These are phyloP conservation scores for Claviceps cyperi DNA, from an alignment of 2,329 filamentous ascomycete genomes.

Conservation along the genomic window DNA sequence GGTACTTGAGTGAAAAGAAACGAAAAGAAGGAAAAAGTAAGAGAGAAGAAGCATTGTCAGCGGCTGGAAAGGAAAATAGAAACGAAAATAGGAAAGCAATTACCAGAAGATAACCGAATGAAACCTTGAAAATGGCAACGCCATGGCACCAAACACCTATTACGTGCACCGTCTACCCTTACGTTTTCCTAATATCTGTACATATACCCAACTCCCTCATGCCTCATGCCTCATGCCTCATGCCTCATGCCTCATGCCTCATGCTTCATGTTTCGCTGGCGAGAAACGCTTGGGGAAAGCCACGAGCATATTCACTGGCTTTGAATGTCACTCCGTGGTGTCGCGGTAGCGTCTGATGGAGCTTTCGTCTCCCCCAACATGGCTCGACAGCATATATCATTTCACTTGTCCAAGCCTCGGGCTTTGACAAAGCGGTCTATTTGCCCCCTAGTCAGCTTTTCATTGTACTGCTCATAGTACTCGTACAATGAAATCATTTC, in stretches of 20 bases:
- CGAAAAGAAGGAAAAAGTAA: neutral
- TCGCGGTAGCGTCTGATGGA: too few relatives aligned
- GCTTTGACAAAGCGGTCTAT: slow-evolving; percentile 46
- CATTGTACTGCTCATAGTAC: slow-evolving; percentile 45
- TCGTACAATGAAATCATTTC: slow-evolving; percentile 86
- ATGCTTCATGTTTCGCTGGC: neutral
- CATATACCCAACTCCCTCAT: neutral
- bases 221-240: neutral
- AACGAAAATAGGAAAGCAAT: neutral
- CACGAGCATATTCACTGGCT: neutral
- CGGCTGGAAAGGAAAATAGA: neutral
- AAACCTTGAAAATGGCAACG: neutral
- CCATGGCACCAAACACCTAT: neutral
- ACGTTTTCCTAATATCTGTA: neutral
- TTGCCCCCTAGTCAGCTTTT: slow-evolving; percentile 43
- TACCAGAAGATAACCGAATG: neutral
- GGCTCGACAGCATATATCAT: neutral
- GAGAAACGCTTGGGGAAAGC: neutral
- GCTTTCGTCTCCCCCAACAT: too few relatives aligned
- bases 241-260: neutral
- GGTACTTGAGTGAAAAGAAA: too few relatives aligned
- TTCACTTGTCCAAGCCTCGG: slow-evolving; percentile 36
- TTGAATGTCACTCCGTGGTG: neutral
- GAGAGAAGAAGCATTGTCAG: neutral
- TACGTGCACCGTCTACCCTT: neutral